A percentile compares a stretch with the other conserved stretches of the same genome.
phyloP scores from a whole-genome alignment of 176 grass and related monocot species.

The Lolium multiflorum region DNA sequence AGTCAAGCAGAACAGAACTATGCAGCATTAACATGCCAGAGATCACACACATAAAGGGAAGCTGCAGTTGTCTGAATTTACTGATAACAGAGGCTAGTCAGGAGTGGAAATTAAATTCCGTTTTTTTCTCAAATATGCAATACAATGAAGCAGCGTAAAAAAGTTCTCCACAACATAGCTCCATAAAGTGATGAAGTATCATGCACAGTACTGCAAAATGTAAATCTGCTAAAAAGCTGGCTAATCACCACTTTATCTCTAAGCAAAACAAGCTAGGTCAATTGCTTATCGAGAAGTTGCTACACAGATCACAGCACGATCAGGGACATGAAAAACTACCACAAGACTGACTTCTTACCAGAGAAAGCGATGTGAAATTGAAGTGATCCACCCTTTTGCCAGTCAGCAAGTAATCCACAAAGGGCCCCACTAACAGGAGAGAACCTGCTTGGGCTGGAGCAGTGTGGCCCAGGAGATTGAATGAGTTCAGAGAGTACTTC shows the following conservation, averaged over 20 bases:
- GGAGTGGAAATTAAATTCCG: neutral
- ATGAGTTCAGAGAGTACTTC: constrained; percentile 82
- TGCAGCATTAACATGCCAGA: neutral
- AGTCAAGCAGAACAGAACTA: neutral
- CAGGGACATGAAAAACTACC: neutral
- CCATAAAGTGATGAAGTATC: neutral
- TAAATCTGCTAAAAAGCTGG: neutral
- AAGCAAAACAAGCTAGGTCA: constrained; percentile 34
- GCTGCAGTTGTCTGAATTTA: neutral
- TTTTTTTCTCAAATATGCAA: neutral
- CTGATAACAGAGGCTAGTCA: neutral
- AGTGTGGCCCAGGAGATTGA: constrained; percentile 84
- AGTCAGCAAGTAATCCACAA: constrained; percentile 76
- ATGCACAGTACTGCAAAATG: neutral
- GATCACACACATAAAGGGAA: neutral
- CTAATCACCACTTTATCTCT: constrained; percentile 1
- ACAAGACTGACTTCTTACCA: constrained; percentile 56
- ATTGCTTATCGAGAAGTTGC: constrained; percentile 15
- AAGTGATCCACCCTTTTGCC: constrained; percentile 81
- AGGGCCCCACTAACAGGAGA: constrained; percentile 76
- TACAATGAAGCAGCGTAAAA: neutral
- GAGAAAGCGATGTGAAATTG: constrained; percentile 55
- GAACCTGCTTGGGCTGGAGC: constrained; percentile 82
- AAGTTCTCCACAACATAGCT: neutral
- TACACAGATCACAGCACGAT: constrained; percentile 7